Percentiles rank a stretch among this genome's conserved stretches.
Conservation (phyloP, 306 rosid species). For the Malus orientalis region DNA sequence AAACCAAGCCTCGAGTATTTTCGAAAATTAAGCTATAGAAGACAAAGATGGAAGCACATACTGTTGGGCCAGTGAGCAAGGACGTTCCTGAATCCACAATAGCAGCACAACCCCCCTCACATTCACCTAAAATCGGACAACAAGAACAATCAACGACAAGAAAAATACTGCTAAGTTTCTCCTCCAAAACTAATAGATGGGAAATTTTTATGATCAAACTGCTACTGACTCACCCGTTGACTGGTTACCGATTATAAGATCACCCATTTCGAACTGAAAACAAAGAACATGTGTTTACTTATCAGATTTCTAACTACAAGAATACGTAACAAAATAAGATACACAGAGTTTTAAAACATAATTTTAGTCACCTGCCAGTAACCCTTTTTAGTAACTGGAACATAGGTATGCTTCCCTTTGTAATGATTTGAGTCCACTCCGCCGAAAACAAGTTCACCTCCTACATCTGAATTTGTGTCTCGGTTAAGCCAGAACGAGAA, state of each 20-base stretch:
- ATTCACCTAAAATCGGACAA: conserved; percentile 38
- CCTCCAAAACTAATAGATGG: neutral
- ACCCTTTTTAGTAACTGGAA: conserved; percentile 72
- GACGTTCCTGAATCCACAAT: conserved; percentile 90
- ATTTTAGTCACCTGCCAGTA: conserved; percentile 69
- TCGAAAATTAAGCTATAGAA: neutral
- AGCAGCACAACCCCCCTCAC: conserved; percentile 69
- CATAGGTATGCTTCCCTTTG: conserved; percentile 69
- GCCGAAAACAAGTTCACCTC: conserved; percentile 81
- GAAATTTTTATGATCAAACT: conserved; percentile 3
- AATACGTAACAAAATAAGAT: neutral
- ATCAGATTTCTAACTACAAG: neutral
- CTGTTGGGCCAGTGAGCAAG: conserved; percentile 84
- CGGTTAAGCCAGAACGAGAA: conserved; percentile 92
- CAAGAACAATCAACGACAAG: neutral
- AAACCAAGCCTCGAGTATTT: neutral
- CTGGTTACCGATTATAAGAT: conserved; percentile 49
- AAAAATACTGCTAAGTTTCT: neutral
- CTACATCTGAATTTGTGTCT: conserved; percentile 37
- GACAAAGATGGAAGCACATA: conserved; percentile 25
- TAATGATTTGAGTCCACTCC: conserved; percentile 65
- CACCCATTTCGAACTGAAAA: conserved; percentile 78
- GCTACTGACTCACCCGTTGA: conserved; percentile 59
- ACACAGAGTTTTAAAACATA: neutral
- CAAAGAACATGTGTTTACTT: neutral